These are phyloP conservation scores for Pythium guiyangense DNA, from an alignment of 352 stramenopile species.

Conservation along the genomic window DNA sequence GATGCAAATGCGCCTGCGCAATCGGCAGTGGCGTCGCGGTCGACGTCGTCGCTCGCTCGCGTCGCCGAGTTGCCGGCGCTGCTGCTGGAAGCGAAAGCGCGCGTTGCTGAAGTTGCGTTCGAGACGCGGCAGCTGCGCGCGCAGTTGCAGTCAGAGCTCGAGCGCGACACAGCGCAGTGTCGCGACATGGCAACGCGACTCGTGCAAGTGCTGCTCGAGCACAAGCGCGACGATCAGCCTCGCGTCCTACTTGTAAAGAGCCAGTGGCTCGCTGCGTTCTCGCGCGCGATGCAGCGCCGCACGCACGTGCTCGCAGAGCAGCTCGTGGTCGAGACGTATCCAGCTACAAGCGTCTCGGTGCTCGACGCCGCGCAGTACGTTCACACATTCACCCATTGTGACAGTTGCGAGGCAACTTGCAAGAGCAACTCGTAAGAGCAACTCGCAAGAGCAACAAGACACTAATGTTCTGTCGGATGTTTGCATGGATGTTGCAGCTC, in stretches of 20 bases:
- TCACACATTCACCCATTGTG: too few relatives aligned
- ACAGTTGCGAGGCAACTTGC: not conserved
- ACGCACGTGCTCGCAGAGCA: conserved; percentile 25
- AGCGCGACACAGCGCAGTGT: conserved; percentile 18
- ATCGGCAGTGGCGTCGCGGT: not conserved
- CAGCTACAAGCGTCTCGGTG: conserved; percentile 13
- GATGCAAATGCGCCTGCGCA: too few relatives aligned
- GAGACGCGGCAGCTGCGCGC: conserved; percentile 7
- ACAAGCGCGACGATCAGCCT: conserved; percentile 31
- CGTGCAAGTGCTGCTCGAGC: conserved; percentile 17
- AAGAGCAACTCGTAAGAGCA: too few relatives aligned
- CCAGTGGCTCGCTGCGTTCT: conserved; percentile 24
- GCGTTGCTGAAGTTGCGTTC: conserved; percentile 10
- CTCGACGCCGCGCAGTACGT: conserved; percentile 23
- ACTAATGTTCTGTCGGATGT: not conserved
- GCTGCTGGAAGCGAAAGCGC: conserved; percentile 25
- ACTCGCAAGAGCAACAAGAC: too few relatives aligned
- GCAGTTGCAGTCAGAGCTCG: conserved; percentile 13
- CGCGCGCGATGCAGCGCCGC: conserved; percentile 20
- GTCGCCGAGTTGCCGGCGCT: conserved; percentile 29
- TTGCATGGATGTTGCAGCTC: conserved; percentile 10
- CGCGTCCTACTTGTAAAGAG: conserved; percentile 25
- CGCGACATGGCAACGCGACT: conserved; percentile 19
- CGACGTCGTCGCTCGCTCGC: conserved; percentile 10
- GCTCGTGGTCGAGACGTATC: conserved; percentile 30